Base-by-base conservation (phyloP, 768 basidiomycete species). In the Pholiota conissans region DNA sequence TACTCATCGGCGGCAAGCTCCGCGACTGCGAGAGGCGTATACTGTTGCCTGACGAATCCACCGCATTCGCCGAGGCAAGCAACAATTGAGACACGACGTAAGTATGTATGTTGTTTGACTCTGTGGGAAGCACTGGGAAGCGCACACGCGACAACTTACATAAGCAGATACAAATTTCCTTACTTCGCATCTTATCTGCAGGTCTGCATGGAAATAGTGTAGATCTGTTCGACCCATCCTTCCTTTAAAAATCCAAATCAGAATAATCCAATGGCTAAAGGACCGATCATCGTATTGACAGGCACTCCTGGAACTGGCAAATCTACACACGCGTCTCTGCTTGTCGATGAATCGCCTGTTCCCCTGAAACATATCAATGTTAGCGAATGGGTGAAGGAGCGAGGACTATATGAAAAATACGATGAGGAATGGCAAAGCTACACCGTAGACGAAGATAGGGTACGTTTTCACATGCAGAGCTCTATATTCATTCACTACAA, bases 271-370 rank as follows among this genome's bases (percentile, higher is more conserved):
- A 65, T 65, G 64, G 45, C 55, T 40, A 61, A 71, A 60, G 75
- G 71, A 24, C 92, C 91, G 45, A 81, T 87, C 49, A 91, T 95
- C 66, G 70, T 95, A 63, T 85, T 95, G 64, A 95, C 93, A 40
- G 94, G 93, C 59, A 95, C 93, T 14, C 93, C 93, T 10, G 93
- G 93, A n/a, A 95, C 94, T 32, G 95, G 94, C 55, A 99, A 99
- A 72, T 90, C 96, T 3, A 95, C 94, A 0, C 93, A 93, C 72
- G 92, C 95, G 1, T 83, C 90, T 57, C 77, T 94, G n/a, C 83
- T 98, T 45, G 84, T 79, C 20, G 80, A 85, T 37, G 83, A 90
- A 57, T 88, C 91, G 0, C 83, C 84, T 3, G 63, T 89, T 1
- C 84, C 87, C 0, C 74, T 97, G 56, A 77, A 74, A 65, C 91